Percentiles rank a stretch among this genome's conserved stretches.
Conservation (phyloP, 352 stramenopile species). For the Hyaloperonospora arabidopsidis region DNA sequence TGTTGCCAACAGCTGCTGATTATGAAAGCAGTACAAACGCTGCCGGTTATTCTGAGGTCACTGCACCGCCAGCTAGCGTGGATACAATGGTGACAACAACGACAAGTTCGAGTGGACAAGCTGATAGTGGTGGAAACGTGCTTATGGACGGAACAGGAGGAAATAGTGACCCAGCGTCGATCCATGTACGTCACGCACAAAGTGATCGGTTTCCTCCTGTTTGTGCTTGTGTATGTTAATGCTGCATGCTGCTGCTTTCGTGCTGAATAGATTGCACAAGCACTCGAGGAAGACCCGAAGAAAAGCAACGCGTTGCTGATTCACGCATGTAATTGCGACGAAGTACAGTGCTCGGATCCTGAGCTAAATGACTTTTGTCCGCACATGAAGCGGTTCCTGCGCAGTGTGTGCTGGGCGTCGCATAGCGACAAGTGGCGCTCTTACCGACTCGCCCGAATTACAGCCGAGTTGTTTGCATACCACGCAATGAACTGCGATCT, state of each 20-base stretch:
- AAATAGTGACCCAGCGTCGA: conserved; percentile 14
- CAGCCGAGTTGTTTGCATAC: conserved; percentile 45
- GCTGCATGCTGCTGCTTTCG: background rate
- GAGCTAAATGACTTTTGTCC: conserved; percentile 40
- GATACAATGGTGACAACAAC: background rate
- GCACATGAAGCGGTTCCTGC: conserved; percentile 61
- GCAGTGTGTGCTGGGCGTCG: conserved; percentile 59
- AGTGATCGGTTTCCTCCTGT: background rate
- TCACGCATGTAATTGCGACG: conserved; percentile 54
- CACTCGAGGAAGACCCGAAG: conserved; percentile 32
- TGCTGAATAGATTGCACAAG: conserved; percentile 31
- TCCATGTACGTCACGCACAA: conserved; percentile 8
- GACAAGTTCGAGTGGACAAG: background rate
- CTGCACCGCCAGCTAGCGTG: too few species aligned
- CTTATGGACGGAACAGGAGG: background rate
- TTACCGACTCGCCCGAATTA: conserved; percentile 37
- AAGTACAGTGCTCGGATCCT: conserved; percentile 28
- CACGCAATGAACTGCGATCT: conserved; percentile 43
- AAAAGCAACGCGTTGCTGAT: conserved; percentile 49
- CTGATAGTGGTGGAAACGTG: background rate
- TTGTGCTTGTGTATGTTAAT: conserved; percentile 1
- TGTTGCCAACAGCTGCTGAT: background rate
- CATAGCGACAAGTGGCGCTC: conserved; percentile 48
- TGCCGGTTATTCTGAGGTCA: background rate
- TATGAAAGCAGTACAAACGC: background rate